Conservation (phyloP, 192 early-diverging fungal species). For the Gamsiella multidivaricata region DNA sequence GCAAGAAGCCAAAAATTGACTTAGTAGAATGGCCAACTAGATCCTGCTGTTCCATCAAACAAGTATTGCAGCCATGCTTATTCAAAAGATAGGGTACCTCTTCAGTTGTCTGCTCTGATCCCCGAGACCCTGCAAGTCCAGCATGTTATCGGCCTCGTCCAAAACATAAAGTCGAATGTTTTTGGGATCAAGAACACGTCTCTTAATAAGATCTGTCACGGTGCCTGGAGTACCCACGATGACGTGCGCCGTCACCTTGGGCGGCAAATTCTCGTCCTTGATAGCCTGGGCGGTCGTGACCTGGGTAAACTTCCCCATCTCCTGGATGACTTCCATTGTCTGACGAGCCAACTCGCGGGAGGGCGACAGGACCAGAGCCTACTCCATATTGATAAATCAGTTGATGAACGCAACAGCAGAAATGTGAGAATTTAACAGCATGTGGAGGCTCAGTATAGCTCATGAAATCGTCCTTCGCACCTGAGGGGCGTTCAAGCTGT, state of each 20-base stretch:
- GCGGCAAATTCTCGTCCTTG: constrained; percentile 68
- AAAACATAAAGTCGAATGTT: constrained; percentile 87
- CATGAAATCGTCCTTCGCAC: constrained; percentile 25
- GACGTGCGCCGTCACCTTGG: constrained; percentile 78
- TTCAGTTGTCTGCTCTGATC: constrained; percentile 90
- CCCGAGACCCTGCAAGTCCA: constrained; percentile 85
- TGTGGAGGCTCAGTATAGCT: background rate
- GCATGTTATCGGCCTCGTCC: constrained; percentile 99
- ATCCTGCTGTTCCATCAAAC: background rate
- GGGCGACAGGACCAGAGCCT: constrained; percentile 91
- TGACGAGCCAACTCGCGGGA: constrained; percentile 95
- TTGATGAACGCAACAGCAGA: too few species aligned
- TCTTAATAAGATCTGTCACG: constrained; percentile 78
- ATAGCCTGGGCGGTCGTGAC: constrained; percentile 82
- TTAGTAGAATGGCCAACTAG: background rate
- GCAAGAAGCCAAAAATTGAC: too few species aligned
- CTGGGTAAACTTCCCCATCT: constrained; percentile 92
- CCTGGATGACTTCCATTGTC: constrained; percentile 89
- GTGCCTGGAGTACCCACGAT: constrained; percentile 97
- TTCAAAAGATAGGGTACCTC: constrained; percentile 59
- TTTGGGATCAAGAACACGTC: constrained; percentile 68
- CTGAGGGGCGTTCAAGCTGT: constrained; percentile 72
- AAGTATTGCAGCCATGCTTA: background rate
- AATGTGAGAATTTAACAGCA: too few species aligned
- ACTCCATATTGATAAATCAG: background rate